phyloP scores from a whole-genome alignment of 2,329 filamentous ascomycete species.

The Sclerotinia minor region DNA sequence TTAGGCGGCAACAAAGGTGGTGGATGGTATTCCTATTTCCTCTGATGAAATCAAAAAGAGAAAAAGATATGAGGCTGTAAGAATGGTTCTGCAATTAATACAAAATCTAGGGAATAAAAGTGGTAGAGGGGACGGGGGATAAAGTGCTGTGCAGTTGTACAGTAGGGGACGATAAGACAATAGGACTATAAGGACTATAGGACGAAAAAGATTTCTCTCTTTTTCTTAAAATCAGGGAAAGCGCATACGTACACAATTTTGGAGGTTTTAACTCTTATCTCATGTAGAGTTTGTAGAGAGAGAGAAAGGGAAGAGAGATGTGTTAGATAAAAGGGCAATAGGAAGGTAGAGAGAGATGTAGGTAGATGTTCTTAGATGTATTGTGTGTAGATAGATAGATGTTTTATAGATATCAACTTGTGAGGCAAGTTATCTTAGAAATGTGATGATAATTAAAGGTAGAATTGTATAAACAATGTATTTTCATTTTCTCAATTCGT shows the following conservation, averaged over 20 bases:
- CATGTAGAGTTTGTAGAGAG: not conserved
- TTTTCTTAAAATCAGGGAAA: not conserved
- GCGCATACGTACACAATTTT: not conserved
- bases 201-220: no score
- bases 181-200: not conserved
- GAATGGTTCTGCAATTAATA: not conserved
- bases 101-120: not conserved
- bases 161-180: not conserved
- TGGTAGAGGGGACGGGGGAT: no score
- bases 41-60: not conserved
- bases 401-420: not conserved
- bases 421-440: not conserved
- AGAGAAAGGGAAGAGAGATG: not conserved
- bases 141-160: not conserved
- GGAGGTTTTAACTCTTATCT: not conserved
- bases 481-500: not conserved
- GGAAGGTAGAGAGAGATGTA: not conserved
- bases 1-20: not conserved
- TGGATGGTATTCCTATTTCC: not conserved
- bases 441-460: not conserved
- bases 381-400: no score
- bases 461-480: not conserved
- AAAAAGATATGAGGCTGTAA: not conserved
- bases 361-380: not conserved
- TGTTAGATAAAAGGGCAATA: not conserved